Evolutionary conservation across 2,329 filamentous ascomycete species (phyloP).

Genomic region (Pseudogymnoascus sp.): DNA sequence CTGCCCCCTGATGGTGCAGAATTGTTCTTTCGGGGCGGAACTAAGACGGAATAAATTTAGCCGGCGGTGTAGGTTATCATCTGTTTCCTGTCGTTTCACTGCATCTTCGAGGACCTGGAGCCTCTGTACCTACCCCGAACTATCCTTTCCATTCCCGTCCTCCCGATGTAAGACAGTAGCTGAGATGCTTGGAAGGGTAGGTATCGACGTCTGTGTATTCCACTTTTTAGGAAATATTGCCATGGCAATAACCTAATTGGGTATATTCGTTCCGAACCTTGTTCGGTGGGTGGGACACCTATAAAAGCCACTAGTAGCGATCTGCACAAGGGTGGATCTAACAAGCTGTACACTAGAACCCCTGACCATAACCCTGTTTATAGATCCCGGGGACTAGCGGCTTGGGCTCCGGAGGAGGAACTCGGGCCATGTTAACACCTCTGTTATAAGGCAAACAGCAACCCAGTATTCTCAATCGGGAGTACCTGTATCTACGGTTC

Average conservation of each 20-base stretch:
- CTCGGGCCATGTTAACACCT: not conserved
- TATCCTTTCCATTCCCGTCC: not conserved
- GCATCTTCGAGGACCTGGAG: not conserved
- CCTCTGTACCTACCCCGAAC: not conserved
- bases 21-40: not conserved
- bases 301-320: not conserved
- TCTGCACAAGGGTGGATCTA: not conserved
- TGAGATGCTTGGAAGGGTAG: not conserved
- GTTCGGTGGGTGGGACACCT: not conserved
- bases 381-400: not conserved
- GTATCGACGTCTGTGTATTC: not conserved
- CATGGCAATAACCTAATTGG: not conserved
- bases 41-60: not conserved
- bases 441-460: constrained; percentile 1
- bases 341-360: not conserved
- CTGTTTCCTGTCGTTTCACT: not conserved
- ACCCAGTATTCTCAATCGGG: not conserved
- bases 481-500: not conserved
- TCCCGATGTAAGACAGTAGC: not conserved
- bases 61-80: not conserved
- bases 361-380: not conserved
- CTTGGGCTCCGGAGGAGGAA: not conserved
- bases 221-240: not conserved
- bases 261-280: not conserved
- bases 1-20: not conserved